phyloP scores from a whole-genome alignment of 345 rosid species.

The Sonneratia alba region DNA sequence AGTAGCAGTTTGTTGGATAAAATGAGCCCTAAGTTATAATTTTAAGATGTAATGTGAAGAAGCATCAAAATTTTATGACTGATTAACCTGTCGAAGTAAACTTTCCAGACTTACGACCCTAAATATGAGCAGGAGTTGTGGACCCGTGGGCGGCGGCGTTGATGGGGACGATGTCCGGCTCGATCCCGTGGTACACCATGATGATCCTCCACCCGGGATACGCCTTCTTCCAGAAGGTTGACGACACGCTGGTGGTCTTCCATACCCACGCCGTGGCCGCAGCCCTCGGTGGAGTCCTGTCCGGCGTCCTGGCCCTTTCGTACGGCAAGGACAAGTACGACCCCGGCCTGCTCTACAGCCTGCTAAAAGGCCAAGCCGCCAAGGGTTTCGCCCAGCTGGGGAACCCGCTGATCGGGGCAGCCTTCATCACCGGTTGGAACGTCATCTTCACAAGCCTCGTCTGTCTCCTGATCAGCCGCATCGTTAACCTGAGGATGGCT shows the following conservation, averaged over 20 bases:
- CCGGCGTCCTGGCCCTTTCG: conserved; percentile 32
- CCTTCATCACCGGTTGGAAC: conserved; percentile 39
- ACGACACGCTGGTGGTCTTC: conserved; percentile 51
- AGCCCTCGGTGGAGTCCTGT: conserved; percentile 39
- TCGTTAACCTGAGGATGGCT: conserved; percentile 40
- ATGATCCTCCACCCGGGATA: conserved; percentile 41
- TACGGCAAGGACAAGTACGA: conserved; percentile 6
- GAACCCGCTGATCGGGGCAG: conserved; percentile 31
- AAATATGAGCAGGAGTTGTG: conserved; percentile 30
- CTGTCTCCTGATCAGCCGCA: conserved; percentile 34
- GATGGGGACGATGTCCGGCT: conserved; percentile 41
- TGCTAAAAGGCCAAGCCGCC: conserved; percentile 1
- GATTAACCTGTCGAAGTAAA: too few relatives aligned
- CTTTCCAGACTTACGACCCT: too few relatives aligned
- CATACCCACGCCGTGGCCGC: conserved; percentile 65
- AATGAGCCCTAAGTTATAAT: too few relatives aligned
- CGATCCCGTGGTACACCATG: conserved; percentile 58
- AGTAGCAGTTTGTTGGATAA: too few relatives aligned
- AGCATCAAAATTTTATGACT: too few relatives aligned
- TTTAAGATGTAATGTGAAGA: too few relatives aligned
- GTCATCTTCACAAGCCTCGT: conserved; percentile 34
- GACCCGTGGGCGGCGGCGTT: conserved; percentile 50
- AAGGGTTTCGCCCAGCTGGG: conserved; percentile 26
- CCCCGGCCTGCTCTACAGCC: conserved; percentile 35
- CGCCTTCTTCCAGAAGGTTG: conserved; percentile 51